phyloP scores from a whole-genome alignment of 1,284 basidiomycete genomes.

The Omphalotus olearius region DNA sequence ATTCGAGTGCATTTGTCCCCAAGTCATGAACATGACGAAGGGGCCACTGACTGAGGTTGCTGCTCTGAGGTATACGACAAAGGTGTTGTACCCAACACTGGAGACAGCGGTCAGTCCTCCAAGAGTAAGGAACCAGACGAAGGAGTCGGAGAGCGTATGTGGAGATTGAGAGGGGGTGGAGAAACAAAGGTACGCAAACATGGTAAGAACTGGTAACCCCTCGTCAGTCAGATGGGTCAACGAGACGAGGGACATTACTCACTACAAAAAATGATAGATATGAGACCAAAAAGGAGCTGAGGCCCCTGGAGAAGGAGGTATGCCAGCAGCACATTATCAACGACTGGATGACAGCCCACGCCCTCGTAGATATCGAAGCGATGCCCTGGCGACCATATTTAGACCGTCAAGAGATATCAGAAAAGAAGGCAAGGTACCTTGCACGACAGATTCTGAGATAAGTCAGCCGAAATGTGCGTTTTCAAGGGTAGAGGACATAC shows the following conservation, averaged over 20 bases:
- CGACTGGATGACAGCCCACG: slow-evolving; percentile 5
- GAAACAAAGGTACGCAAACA: slow-evolving; percentile 1
- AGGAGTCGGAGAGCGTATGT: slow-evolving; percentile 3
- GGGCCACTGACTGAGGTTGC: neutral
- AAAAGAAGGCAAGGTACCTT: neutral
- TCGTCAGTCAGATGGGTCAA: neutral
- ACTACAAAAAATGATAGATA: slow-evolving; percentile 3
- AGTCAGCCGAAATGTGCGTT: neutral
- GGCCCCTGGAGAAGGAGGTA: slow-evolving; percentile 8
- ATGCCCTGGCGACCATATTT: neutral
- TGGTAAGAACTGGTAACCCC: neutral
- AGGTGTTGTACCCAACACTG: slow-evolving; percentile 3
- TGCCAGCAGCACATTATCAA: slow-evolving; percentile 6
- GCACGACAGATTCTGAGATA: slow-evolving; percentile 7
- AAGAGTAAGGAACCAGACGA: slow-evolving; percentile 8
- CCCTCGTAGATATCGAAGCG: slow-evolving; percentile 11
- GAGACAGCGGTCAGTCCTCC: slow-evolving; percentile 1
- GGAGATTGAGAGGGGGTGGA: neutral
- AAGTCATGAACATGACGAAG: slow-evolving; percentile 1
- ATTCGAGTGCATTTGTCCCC: slow-evolving; percentile 2
- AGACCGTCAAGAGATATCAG: neutral
- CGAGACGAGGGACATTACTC: neutral
- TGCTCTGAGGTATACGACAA: slow-evolving; percentile 4
- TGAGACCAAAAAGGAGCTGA: slow-evolving; percentile 5
- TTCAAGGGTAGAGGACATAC: neutral